phyloP scores from a whole-genome alignment of 1,284 basidiomycete genomes.

The Serendipita sp. region DNA sequence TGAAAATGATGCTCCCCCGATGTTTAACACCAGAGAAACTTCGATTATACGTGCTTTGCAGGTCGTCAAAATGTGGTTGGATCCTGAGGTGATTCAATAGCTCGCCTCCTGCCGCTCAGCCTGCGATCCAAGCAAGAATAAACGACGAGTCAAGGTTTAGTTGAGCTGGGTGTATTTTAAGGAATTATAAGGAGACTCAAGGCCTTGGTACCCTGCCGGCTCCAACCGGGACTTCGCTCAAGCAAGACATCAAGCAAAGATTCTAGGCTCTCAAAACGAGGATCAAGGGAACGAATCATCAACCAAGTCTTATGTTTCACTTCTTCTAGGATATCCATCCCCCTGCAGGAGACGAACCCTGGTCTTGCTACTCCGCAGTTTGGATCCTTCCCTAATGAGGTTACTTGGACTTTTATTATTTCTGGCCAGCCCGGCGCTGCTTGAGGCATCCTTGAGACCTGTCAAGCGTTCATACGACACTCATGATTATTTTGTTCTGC shows the following conservation, averaged over 20 bases:
- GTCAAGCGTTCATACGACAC: conserved; percentile 42
- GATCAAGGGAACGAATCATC: too few species aligned
- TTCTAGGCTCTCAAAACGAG: too few species aligned
- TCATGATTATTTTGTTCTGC: conserved; percentile 83
- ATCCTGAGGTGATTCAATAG: not conserved
- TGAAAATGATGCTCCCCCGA: not conserved
- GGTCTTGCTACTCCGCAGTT: not conserved
- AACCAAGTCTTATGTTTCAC: too few species aligned
- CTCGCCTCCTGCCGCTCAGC: not conserved
- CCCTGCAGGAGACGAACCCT: too few species aligned
- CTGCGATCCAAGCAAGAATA: not conserved
- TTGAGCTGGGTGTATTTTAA: too few species aligned
- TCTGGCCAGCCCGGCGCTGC: conserved; percentile 1
- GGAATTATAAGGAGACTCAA: too few species aligned
- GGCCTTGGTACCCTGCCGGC: too few species aligned
- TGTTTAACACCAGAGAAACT: not conserved
- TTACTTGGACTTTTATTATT: not conserved
- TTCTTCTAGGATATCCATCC: too few species aligned
- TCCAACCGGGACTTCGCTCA: too few species aligned
- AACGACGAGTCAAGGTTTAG: not conserved
- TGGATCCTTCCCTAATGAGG: not conserved
- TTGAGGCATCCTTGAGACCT: conserved; percentile 5
- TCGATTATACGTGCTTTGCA: not conserved
- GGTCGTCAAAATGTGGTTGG: not conserved
- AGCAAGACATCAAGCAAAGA: too few species aligned